Evolutionary conservation across 1,284 basidiomycete genomes (phyloP).

Genomic region (Ganoderma resinaceum): DNA sequence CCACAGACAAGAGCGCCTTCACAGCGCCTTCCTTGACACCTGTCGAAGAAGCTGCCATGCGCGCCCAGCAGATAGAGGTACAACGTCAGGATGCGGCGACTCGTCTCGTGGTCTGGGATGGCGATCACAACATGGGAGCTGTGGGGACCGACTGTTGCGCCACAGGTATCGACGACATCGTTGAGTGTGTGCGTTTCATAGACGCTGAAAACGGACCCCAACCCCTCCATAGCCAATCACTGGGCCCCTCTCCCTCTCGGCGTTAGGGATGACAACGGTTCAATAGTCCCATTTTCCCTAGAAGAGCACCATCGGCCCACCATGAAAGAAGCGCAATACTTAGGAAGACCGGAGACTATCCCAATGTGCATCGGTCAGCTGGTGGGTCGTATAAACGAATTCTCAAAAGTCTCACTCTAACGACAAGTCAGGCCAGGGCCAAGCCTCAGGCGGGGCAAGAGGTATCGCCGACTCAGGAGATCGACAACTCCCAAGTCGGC

Average conservation of each 20-base stretch:
- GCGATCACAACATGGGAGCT: conserved; percentile 35
- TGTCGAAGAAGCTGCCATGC: conserved; percentile 58
- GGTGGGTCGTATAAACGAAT: conserved; percentile 41
- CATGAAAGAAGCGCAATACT: conserved; percentile 51
- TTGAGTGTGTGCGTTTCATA: background rate
- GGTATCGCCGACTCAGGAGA: conserved; percentile 30
- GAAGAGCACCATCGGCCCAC: conserved; percentile 50
- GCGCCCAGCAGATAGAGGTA: conserved; percentile 59
- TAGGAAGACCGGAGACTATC: conserved; percentile 57
- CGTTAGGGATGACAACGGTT: conserved; percentile 41
- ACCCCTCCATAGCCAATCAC: conserved; percentile 25
- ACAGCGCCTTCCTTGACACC: conserved; percentile 54
- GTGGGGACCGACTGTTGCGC: background rate
- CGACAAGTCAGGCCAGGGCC: conserved; percentile 17
- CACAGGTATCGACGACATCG: background rate
- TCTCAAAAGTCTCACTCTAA: background rate
- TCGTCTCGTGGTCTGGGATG: conserved; percentile 56
- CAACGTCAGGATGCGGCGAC: conserved; percentile 55
- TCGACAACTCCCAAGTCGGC: conserved; percentile 40
- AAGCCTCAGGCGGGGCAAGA: conserved; percentile 13
- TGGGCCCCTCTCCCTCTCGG: conserved; percentile 43
- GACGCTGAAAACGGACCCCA: background rate
- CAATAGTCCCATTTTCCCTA: conserved; percentile 36
- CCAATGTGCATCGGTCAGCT: conserved; percentile 65
- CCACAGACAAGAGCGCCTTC: conserved; percentile 42